Evolutionary conservation across 2,329 filamentous ascomycete genomes (phyloP), one percentile per base, ranked within the genome.

Genomic region (Coleophoma crateriformis): DNA sequence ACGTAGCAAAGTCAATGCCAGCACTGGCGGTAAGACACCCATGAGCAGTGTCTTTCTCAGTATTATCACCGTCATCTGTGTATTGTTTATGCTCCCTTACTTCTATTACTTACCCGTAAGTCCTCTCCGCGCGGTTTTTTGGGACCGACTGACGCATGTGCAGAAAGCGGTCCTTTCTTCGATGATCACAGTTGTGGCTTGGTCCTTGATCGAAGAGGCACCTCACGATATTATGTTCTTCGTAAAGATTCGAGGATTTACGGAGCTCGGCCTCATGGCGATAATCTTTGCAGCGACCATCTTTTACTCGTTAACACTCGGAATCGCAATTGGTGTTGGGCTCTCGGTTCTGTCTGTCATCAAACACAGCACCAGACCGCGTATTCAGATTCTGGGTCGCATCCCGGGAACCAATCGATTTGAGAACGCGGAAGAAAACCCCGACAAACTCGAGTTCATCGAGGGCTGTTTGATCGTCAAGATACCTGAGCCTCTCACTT

Each of bases 391-490:
- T 64, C 75, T 99, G 0, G 94, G 94, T 34, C 88, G 92, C 50
- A 83, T 96, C 1, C 87, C 88, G 0, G 89, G 88, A 11, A 95
- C 88, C 0, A 81, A 87, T 56, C 82, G 82, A 5, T 96, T 95
- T 61, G 88, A 92, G 56, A 95, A 95, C 60, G 90, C 91, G 1
- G 91, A 85, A 60, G 72, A 85, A 1, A 80, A 87, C 49, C 79
- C 85, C 0, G 82, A 86, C 41, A 77, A 79, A 27, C 76, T 97
- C 3, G 92, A 97, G 65, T 91, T 95, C 61, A 79, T 96, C 47
- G 91, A 96, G 56, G 89, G 92, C 14, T 95, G 88, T 53, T 74
- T 99, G 10, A 96, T 99, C 52, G 90, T 97, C 61, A 97, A 97
- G 74, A 97, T 99, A 49, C 92, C 94, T 0, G 94, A 99, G 64